These are phyloP conservation scores for Moelleriella libera DNA, from an alignment of 2,329 filamentous ascomycete genomes.

Conservation along the genomic window DNA sequence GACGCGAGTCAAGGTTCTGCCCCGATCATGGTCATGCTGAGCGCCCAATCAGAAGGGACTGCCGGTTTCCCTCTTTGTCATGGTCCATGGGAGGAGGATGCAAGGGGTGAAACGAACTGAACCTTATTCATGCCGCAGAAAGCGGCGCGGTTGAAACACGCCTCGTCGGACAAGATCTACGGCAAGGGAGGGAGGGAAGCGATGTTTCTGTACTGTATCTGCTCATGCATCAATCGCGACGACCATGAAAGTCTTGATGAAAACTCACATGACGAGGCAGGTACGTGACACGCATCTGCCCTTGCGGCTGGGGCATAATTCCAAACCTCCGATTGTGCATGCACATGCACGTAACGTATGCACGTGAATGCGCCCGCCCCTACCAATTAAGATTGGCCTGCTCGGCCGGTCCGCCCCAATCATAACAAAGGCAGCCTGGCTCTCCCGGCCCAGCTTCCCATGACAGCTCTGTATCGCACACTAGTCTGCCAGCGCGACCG, in stretches of 20 bases:
- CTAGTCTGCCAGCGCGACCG: slow-evolving; percentile 7
- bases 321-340: too few species aligned
- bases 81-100: not conserved
- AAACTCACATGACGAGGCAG: not conserved
- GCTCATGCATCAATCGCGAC: not conserved
- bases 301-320: too few species aligned
- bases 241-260: not conserved
- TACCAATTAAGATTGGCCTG: not conserved
- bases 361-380: not conserved
- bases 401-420: not conserved
- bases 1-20: too few species aligned
- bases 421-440: not conserved
- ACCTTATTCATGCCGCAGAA: not conserved
- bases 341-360: too few species aligned
- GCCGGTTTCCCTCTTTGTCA: too few species aligned
- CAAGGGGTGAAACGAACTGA: not conserved
- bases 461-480: not conserved
- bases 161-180: not conserved
- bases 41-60: too few species aligned
- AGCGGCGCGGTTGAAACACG: not conserved
- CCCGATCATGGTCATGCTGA: too few species aligned
- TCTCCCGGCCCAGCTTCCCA: not conserved
- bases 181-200: not conserved
- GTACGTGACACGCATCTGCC: not conserved
- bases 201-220: not conserved